A percentile compares a stretch with the other conserved stretches of the same genome.
Conservation (phyloP, 2,329 filamentous ascomycete genomes). For the Penicillium sp. region DNA sequence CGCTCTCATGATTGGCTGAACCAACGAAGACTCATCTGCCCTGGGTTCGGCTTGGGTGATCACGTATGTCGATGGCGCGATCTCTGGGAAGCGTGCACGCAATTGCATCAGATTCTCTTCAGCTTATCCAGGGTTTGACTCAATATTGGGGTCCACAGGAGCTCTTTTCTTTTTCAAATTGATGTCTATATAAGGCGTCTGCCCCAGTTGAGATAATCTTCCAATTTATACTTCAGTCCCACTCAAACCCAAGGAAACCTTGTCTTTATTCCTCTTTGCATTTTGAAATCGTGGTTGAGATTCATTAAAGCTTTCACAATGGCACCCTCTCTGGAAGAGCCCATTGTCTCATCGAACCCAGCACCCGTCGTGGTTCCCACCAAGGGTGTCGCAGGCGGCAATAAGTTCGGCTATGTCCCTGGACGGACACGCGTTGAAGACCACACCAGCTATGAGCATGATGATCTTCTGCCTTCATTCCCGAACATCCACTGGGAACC, state of each 20-base stretch:
- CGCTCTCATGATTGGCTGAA: constrained; percentile 9
- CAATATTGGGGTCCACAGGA: constrained; percentile 12
- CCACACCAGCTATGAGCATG: constrained; percentile 53
- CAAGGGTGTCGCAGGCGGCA: constrained; percentile 20
- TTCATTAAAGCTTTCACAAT: constrained; percentile 17
- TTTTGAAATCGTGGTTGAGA: not conserved
- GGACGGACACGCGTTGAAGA: constrained; percentile 48
- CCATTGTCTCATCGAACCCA: constrained; percentile 10
- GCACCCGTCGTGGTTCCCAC: constrained; percentile 18
- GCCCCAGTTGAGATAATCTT: not conserved
- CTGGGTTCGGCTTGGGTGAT: constrained; percentile 23
- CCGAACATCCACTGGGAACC: constrained; percentile 55
- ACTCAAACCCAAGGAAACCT: not conserved
- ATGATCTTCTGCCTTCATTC: constrained; percentile 55
- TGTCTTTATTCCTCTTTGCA: not conserved
- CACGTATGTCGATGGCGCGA: constrained; percentile 31
- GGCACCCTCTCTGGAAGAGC: constrained; percentile 35
- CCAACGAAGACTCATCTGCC: not conserved
- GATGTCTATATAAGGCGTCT: constrained; percentile 9
- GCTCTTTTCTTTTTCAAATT: not conserved
- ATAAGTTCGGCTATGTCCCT: constrained; percentile 48
- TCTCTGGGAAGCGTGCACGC: constrained; percentile 13
- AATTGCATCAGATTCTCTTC: constrained; percentile 17
- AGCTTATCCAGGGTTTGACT: constrained; percentile 21
- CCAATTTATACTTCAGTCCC: not conserved